These are phyloP conservation scores for Aspergillus wentii DNA, from an alignment of 495 filamentous ascomycete genomes.

Conservation along the genomic window DNA sequence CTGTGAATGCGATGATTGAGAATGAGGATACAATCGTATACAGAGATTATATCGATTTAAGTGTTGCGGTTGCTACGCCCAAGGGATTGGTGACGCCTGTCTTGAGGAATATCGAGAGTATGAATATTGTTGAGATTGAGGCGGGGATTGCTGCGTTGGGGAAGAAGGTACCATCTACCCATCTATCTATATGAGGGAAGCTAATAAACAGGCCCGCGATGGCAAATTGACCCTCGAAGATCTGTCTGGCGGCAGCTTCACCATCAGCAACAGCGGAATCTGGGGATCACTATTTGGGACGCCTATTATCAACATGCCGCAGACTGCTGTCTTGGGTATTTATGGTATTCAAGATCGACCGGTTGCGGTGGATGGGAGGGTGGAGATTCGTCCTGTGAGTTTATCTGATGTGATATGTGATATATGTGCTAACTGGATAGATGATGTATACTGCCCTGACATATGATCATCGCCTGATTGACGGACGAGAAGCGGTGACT, in stretches of 20 bases:
- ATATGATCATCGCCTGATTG: conserved; percentile 84
- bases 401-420: neutral
- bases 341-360: conserved; percentile 88
- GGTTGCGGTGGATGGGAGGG: conserved; percentile 73
- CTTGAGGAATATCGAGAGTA: conserved; percentile 73
- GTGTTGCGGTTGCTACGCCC: conserved; percentile 87
- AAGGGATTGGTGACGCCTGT: conserved; percentile 90
- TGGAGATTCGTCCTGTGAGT: conserved; percentile 70
- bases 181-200: conserved; percentile 1
- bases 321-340: conserved; percentile 78
- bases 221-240: conserved; percentile 91
- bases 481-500: conserved; percentile 82
- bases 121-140: conserved; percentile 80
- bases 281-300: conserved; percentile 79
- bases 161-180: conserved; percentile 57
- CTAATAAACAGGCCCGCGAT: conserved; percentile 61
- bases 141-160: conserved; percentile 77
- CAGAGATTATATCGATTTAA: conserved; percentile 87
- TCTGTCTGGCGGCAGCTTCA: conserved; percentile 94
- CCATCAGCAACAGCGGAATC: conserved; percentile 79
- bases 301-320: conserved; percentile 88
- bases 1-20: conserved; percentile 87
- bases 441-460: conserved; percentile 95
- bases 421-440: conserved; percentile 22
- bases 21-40: conserved; percentile 90